These are phyloP conservation scores for Hirschfeldia incana DNA, from an alignment of 345 rosid genomes.

Conservation along the genomic window DNA sequence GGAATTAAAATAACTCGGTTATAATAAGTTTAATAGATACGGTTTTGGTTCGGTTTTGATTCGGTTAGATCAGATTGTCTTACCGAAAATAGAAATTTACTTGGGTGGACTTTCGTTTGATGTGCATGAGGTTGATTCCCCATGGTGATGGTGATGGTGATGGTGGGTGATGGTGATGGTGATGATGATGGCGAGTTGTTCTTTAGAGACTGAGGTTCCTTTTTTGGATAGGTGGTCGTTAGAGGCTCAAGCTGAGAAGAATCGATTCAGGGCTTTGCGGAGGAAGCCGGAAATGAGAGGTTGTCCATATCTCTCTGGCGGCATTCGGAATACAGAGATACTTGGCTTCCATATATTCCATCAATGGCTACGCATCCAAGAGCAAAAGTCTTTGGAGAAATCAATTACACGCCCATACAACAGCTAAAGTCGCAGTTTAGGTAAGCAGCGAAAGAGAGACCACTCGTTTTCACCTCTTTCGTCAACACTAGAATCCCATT, in stretches of 20 bases:
- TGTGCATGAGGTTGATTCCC: neutral
- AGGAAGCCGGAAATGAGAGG: too few species aligned
- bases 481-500: conserved; percentile 4
- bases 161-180: neutral
- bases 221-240: too few species aligned
- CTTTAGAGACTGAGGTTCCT: too few species aligned
- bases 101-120: too few species aligned
- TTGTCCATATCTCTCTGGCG: too few species aligned
- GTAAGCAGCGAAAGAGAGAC: neutral
- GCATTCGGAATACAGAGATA: neutral
- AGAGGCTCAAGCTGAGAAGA: neutral
- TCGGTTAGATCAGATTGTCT: neutral
- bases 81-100: neutral
- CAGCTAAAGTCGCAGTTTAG: conserved; percentile 6
- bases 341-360: neutral
- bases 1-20: too few species aligned
- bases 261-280: neutral
- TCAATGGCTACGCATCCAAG: neutral
- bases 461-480: neutral
- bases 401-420: neutral
- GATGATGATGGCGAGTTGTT: neutral
- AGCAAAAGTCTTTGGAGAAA: neutral
- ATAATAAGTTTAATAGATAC: too few species aligned
- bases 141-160: too few species aligned
- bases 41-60: too few species aligned